Base-by-base conservation (phyloP, 2,329 filamentous ascomycete genomes). In the Boeremia exigua region DNA sequence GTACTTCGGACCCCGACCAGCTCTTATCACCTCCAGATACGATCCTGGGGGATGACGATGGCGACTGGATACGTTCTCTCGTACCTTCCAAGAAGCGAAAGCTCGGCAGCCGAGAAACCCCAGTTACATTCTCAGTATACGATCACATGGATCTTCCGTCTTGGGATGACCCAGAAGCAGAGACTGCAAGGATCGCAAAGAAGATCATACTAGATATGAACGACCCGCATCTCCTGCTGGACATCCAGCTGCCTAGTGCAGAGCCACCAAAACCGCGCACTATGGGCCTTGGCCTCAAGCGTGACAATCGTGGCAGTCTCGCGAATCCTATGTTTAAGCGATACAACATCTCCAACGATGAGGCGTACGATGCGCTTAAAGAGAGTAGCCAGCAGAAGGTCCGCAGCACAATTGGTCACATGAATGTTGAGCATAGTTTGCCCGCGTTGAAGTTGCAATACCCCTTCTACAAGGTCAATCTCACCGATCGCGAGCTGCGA, bases 321-420 rank as follows among this genome's bases (percentile, higher is more conserved):
- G 86, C 88, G 3, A 89, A 88, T 50, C 87, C 91, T 52, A 83
- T 96, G 32, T 86, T 86, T 33, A 86, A 89, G 63, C 88, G 94
- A 37, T 99, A 96, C 82, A 98, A 98, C 72, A 90, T 96, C 55
- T 96, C 93, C 28, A 98, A 98, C 61, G 95, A 99, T 69, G 90
- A 95, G 56, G 93, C 93, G 1, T 99, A 99, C 74, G 93, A 98
- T 70, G 86, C 92, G 57, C 84, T 99, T 39, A 98, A 98, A 77
- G 92, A 96, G 75, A 98, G 97, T 70, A 93, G 96, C 70, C 92
- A 96, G 78, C 92, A 91, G 82, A 98, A 96, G 77, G 91, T 99
- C 58, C 88, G 95, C 63, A 95, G 92, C 48, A 96, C 92, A 1
- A 85, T 99, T 58, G 92, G 92, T 40, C 94, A 93, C 70, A 86